Evolutionary conservation across 192 early-diverging fungal genomes (phyloP), one percentile per base, ranked within the genome.

Genomic region (Funneliformis mosseae): DNA sequence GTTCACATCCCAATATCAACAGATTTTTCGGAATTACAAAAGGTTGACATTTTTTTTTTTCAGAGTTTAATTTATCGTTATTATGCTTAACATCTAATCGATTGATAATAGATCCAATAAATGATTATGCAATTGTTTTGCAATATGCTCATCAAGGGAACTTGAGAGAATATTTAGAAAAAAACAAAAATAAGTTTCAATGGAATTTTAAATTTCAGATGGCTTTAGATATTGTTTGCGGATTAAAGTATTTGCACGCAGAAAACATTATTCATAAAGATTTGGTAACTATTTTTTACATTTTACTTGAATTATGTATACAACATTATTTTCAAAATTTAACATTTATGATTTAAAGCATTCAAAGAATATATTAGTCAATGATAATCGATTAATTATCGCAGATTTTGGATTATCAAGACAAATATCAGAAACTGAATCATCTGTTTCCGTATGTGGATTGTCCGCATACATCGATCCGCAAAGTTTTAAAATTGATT

Each of bases 351-450:
- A 28, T 60, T 14, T 42, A 4, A 43, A 77, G 76, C 76, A 77
- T 25, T 61, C 76, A 25, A 77, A 77, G 45, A 77, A 77, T 11
- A 77, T 77, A 21, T 66, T 77, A 27, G 10, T 77, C 11, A 3
- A 64, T 45, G 21, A 77, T 46, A 61, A 43, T 66, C 14, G 6
- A 43, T 14, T 43, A 21, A 64, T 55, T 18, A 77, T 77, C 43
- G 63, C 76, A 25, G 76, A 77, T 39, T 33, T 77, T 43, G 76
- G 76, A 28, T 33, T 77, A 60, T 77, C 76, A 0, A 66, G 43
- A 23, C 23, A 43, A n/a, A 1, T 66, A 14, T 43, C 38, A 27
- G 39, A 10, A 8, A 43, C 10, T 1, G 21, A 4, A 9, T 3
- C 60, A 2, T 64, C 60, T 12, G 43, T 16, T 23, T 77, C 76